Evolutionary conservation across 108 stramenopile genomes (phyloP).

Genomic region (Phaeodactylum tricornutum): DNA sequence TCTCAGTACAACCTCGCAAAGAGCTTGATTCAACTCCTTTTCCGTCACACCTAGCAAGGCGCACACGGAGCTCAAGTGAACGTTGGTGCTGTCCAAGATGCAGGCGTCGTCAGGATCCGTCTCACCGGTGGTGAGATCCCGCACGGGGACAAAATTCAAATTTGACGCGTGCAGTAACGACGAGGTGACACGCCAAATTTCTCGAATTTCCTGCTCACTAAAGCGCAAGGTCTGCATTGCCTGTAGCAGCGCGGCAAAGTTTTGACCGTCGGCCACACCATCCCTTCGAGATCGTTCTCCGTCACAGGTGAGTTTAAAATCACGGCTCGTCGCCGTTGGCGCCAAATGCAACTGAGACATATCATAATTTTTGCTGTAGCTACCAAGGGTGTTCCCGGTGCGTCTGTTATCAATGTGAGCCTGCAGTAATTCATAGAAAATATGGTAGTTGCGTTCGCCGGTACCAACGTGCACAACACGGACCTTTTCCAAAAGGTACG

Average conservation of each 20-base stretch:
- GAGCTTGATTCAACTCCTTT: constrained; percentile 59
- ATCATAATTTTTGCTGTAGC: constrained; percentile 32
- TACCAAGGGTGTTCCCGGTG: too few species aligned
- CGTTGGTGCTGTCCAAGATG: constrained; percentile 39
- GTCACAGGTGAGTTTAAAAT: constrained; percentile 62
- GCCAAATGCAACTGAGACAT: constrained; percentile 39
- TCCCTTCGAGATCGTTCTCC: constrained; percentile 76
- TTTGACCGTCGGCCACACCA: constrained; percentile 71
- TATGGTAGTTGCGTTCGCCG: constrained; percentile 92
- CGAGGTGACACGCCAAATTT: constrained; percentile 52
- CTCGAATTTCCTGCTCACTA: constrained; percentile 33
- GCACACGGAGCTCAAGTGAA: constrained; percentile 54
- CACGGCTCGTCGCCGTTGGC: constrained; percentile 43
- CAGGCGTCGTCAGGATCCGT: constrained; percentile 22
- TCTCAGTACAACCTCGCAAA: constrained; percentile 64
- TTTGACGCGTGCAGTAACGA: constrained; percentile 87
- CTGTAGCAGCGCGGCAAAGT: constrained; percentile 41
- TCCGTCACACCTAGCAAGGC: constrained; percentile 61
- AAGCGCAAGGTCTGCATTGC: constrained; percentile 54
- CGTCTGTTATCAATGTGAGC: constrained; percentile 15
- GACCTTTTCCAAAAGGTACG: constrained; percentile 92
- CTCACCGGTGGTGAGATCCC: constrained; percentile 24
- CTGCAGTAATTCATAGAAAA: constrained; percentile 76
- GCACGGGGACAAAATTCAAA: constrained; percentile 55
- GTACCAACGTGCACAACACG: constrained; percentile 64